Percentiles rank a stretch among this genome's conserved stretches.
Conservation (phyloP, 2,329 filamentous ascomycete genomes). For the Lecanicillium sp. region DNA sequence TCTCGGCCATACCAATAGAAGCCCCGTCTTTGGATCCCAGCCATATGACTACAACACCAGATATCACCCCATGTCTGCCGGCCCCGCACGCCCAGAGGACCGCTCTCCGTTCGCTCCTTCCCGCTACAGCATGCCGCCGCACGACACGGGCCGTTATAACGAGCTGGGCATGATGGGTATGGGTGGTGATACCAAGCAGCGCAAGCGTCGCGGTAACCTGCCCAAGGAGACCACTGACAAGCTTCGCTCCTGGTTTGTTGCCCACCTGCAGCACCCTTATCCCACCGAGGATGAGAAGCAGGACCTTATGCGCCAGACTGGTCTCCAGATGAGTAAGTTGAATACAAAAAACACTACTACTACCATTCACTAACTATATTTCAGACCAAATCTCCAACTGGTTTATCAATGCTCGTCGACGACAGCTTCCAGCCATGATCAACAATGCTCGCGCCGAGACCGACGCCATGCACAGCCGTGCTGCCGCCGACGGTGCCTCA, state of each 20-base stretch:
- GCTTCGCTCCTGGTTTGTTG: conserved; percentile 71
- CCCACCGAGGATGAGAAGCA: conserved; percentile 86
- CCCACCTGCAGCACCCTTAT: conserved; percentile 75
- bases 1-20: neutral
- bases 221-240: conserved; percentile 87
- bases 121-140: conserved; percentile 32
- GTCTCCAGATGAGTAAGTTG: conserved; percentile 63
- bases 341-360: neutral
- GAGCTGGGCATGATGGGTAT: conserved; percentile 33
- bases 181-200: conserved; percentile 42
- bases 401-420: conserved; percentile 72
- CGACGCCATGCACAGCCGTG: conserved; percentile 37
- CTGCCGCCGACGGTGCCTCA: neutral
- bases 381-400: conserved; percentile 69
- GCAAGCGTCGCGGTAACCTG: conserved; percentile 72
- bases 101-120: conserved; percentile 37
- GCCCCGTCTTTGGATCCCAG: conserved; percentile 25
- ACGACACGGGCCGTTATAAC: conserved; percentile 36
- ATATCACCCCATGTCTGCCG: conserved; percentile 41
- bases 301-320: conserved; percentile 68
- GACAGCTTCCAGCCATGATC: conserved; percentile 56
- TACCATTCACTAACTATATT: conserved; percentile 7
- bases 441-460: conserved; percentile 49
- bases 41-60: conserved; percentile 35
- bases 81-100: conserved; percentile 38